These are phyloP conservation scores for Friedmanniomyces simplex DNA, from an alignment of 495 filamentous ascomycete species.

Conservation along the genomic window DNA sequence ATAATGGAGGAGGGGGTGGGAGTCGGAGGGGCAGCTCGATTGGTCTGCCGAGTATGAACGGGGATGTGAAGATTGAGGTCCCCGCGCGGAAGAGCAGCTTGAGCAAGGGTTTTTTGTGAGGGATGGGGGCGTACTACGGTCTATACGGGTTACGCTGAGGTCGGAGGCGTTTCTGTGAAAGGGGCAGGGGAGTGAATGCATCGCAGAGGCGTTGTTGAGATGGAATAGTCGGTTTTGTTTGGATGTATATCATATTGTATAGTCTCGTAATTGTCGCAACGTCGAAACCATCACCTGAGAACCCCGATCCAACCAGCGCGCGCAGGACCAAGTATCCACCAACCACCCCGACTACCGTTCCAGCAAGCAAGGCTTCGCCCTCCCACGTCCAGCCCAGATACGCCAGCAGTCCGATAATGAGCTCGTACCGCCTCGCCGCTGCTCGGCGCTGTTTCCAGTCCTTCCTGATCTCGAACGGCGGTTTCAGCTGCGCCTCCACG, in stretches of 20 bases:
- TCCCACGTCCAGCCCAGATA: slow-evolving; percentile 54
- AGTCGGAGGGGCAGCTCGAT: slow-evolving; percentile 32
- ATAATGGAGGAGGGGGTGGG: slow-evolving; percentile 29
- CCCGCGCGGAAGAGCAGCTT: slow-evolving; percentile 25
- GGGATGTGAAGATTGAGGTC: slow-evolving; percentile 26
- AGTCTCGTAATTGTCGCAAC: slow-evolving; percentile 3
- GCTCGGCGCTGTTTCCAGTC: slow-evolving; percentile 41
- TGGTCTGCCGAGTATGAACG: slow-evolving; percentile 17
- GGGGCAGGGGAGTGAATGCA: not conserved
- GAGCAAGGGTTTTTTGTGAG: slow-evolving; percentile 34
- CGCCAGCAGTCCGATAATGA: slow-evolving; percentile 46
- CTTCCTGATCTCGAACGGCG: slow-evolving; percentile 47
- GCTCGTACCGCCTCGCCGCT: slow-evolving; percentile 44
- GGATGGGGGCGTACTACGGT: slow-evolving; percentile 7
- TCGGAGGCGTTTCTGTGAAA: slow-evolving; percentile 25
- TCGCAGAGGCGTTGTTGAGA: not conserved
- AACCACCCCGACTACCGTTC: slow-evolving; percentile 6
- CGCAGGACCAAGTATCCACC: slow-evolving; percentile 12
- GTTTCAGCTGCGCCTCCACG: slow-evolving; percentile 24
- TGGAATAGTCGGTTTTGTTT: not conserved
- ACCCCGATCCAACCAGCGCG: slow-evolving; percentile 4
- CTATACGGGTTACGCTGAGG: not conserved
- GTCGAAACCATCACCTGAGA: not conserved
- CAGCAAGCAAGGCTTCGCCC: slow-evolving; percentile 42
- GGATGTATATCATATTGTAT: slow-evolving; percentile 9